These are phyloP conservation scores for Hypoxylon sp. DNA, from an alignment of 2,329 filamentous ascomycete genomes.

Conservation along the genomic window DNA sequence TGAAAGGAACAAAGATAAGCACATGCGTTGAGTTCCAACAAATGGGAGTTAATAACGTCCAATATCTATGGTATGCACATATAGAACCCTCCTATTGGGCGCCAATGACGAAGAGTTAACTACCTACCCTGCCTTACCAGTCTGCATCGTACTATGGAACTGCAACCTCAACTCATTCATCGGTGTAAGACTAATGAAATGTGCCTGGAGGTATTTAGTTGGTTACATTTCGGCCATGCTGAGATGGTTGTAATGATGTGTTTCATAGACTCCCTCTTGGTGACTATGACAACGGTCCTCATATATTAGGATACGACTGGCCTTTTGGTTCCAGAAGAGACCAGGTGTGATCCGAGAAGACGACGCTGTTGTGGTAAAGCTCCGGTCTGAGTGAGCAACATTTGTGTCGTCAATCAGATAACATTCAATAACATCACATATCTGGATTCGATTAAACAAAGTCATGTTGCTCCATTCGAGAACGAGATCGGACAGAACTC, in stretches of 20 bases:
- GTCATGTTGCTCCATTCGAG: background rate
- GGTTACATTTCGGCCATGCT: background rate
- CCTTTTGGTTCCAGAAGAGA: background rate
- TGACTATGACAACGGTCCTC: background rate
- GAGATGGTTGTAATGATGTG: background rate
- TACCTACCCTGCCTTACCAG: constrained; percentile 4
- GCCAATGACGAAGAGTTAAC: constrained; percentile 11
- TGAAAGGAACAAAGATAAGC: constrained; percentile 26
- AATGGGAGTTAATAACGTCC: constrained; percentile 15
- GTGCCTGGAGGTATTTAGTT: background rate
- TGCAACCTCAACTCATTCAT: constrained; percentile 10
- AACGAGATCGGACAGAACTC: background rate
- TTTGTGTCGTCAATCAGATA: background rate
- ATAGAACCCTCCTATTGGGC: constrained; percentile 7
- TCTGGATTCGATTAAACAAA: background rate
- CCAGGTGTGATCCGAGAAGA: background rate
- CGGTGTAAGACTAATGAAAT: constrained; percentile 3
- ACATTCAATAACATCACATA: background rate
- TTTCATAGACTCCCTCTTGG: background rate
- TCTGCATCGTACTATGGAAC: constrained; percentile 15
- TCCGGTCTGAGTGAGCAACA: background rate
- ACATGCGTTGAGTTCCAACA: constrained; percentile 29
- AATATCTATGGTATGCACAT: constrained; percentile 3
- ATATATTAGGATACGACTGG: background rate
- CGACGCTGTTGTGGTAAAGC: background rate